A percentile compares a stretch with the other conserved stretches of the same genome.
phyloP scores from a whole-genome alignment of 2,329 filamentous ascomycete genomes.

The Leptographium lundbergii region DNA sequence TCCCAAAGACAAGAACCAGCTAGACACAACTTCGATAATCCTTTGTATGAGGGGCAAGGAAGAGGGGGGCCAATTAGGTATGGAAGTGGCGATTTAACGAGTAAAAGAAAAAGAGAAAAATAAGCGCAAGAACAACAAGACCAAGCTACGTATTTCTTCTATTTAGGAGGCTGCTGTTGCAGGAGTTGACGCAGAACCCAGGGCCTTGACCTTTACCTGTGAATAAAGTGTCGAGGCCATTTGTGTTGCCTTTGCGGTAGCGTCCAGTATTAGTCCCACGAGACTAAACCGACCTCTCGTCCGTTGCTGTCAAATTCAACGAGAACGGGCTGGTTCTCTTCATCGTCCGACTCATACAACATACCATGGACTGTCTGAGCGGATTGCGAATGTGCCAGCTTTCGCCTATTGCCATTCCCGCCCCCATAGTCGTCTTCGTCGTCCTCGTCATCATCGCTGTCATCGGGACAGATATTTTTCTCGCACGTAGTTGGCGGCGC shows the following conservation, averaged over 20 bases:
- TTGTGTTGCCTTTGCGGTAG: too few relatives aligned
- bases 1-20: neutral
- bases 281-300: constrained; percentile 37
- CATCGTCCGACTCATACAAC: constrained; percentile 16
- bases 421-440: constrained; percentile 20
- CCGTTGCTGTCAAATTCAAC: constrained; percentile 40
- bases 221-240: too few relatives aligned
- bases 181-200: too few relatives aligned
- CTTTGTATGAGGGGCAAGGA: too few relatives aligned
- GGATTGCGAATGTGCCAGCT: neutral
- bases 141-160: too few relatives aligned
- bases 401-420: neutral
- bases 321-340: constrained; percentile 39
- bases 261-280: constrained; percentile 22
- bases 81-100: too few relatives aligned
- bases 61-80: too few relatives aligned
- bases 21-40: too few relatives aligned
- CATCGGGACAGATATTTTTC: neutral
- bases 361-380: neutral
- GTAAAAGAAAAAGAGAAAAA: too few relatives aligned
- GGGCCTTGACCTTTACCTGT: too few relatives aligned
- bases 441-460: neutral
- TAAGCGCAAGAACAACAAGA: too few relatives aligned
- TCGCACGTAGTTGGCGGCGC: constrained; percentile 32
- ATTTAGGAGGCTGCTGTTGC: too few relatives aligned